Evolutionary conservation across 768 basidiomycete genomes (phyloP).

Genomic region (Boletus patriciae): DNA sequence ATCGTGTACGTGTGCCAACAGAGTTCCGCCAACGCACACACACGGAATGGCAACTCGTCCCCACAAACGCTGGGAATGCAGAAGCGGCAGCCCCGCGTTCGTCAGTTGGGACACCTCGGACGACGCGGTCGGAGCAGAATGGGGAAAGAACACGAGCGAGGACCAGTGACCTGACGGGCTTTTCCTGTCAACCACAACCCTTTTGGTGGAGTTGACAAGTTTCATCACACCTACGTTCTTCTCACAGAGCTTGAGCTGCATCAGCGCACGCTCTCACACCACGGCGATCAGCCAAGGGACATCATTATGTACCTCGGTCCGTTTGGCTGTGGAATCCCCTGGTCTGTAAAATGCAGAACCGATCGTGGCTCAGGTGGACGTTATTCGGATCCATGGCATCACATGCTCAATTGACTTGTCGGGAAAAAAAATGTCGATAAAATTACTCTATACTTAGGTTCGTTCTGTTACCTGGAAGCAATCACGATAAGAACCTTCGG

Average conservation of each 20-base stretch:
- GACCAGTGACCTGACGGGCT: conserved; percentile 2
- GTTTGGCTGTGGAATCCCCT: background rate
- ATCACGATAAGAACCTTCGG: too few species aligned
- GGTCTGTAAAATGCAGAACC: background rate
- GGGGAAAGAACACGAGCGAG: conserved; percentile 10
- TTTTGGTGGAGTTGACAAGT: background rate
- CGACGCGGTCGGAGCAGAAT: background rate
- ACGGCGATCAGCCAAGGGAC: conserved; percentile 19
- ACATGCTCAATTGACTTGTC: background rate
- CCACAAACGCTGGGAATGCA: conserved; percentile 2
- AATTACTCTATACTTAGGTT: background rate
- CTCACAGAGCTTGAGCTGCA: conserved; percentile 3
- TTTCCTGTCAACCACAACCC: conserved; percentile 13
- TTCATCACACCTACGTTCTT: conserved; percentile 6
- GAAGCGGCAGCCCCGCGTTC: too few species aligned
- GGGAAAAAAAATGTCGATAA: background rate
- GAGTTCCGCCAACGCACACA: background rate
- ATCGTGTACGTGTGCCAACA: too few species aligned
- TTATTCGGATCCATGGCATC: background rate
- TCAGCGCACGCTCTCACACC: conserved; percentile 27
- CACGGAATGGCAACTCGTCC: background rate
- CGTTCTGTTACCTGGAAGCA: too few species aligned
- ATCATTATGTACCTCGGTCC: conserved; percentile 14
- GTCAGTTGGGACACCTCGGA: background rate
- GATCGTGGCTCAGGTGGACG: background rate